Conservation (phyloP, 163 green algal species). For the Prototheca wickerhamii region DNA sequence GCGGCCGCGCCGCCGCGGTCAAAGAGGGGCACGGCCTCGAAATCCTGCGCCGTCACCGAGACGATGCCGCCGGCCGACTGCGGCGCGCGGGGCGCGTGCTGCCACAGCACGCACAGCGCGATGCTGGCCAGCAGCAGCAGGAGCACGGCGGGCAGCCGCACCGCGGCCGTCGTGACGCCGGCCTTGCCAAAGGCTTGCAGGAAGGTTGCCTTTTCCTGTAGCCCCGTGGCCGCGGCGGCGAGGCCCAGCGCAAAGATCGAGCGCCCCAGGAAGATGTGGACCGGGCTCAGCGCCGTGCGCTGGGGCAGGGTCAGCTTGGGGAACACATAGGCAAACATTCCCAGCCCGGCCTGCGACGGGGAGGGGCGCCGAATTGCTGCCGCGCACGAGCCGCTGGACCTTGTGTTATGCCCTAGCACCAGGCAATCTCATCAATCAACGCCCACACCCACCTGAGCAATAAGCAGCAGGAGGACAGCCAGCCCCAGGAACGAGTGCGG, state of each 20-base stretch:
- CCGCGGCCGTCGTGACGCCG: conserved; percentile 11
- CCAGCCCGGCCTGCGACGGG: background rate
- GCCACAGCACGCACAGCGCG: conserved; percentile 12
- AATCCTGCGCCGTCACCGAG: background rate
- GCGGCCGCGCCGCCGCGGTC: background rate
- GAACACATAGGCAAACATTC: conserved; percentile 33
- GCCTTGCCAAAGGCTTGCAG: conserved; percentile 31
- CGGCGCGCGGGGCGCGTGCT: conserved; percentile 2
- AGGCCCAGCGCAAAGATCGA: conserved; percentile 39
- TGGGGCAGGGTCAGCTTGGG: conserved; percentile 30
- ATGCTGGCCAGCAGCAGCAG: conserved; percentile 27
- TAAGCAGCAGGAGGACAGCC: conserved; percentile 25
- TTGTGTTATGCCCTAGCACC: background rate
- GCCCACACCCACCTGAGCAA: conserved; percentile 3
- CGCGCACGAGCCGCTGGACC: background rate
- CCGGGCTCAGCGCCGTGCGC: conserved; percentile 32
- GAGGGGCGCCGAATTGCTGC: background rate
- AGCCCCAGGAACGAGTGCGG: conserved; percentile 54
- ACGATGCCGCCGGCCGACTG: background rate
- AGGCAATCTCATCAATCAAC: background rate
- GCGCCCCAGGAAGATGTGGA: conserved; percentile 41
- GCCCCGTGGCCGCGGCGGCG: conserved; percentile 23
- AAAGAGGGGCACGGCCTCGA: background rate
- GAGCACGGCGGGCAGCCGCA: conserved; percentile 38
- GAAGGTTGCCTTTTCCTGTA: conserved; percentile 61